A percentile compares a stretch with the other conserved stretches of the same genome.
phyloP scores from a whole-genome alignment of 23 red algal genomes.

The Gracilariopsis chorda region DNA sequence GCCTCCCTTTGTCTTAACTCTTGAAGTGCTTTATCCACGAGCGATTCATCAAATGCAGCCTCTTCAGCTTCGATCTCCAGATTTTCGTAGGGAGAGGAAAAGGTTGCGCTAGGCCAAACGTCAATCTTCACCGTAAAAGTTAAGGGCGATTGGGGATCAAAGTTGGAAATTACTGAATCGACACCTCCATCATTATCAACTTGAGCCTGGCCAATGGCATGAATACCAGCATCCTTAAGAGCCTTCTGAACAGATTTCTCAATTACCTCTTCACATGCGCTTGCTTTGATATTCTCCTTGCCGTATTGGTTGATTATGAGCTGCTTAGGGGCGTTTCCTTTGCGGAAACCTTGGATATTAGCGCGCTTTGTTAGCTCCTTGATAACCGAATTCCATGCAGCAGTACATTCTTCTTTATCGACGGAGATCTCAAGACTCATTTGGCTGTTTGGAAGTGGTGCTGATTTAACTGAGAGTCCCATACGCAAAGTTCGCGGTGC shows the following conservation, averaged over 20 bases:
- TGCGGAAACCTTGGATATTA: conserved; percentile 86
- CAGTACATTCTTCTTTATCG: conserved; percentile 51
- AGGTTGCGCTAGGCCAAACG: conserved; percentile 83
- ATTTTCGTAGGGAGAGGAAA: conserved; percentile 72
- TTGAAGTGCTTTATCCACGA: conserved; percentile 83
- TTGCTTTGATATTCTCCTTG: conserved; percentile 60
- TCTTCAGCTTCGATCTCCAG: conserved; percentile 62
- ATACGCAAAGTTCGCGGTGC: neutral
- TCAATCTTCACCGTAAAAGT: conserved; percentile 95
- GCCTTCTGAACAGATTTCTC: conserved; percentile 78
- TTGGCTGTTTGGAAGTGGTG: conserved; percentile 45
- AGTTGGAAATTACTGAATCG: conserved; percentile 69
- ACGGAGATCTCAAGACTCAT: conserved; percentile 58
- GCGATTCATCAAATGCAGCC: conserved; percentile 68
- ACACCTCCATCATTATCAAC: conserved; percentile 64
- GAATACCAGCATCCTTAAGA: conserved; percentile 55
- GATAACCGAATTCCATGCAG: conserved; percentile 63
- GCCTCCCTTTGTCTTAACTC: conserved; percentile 72
- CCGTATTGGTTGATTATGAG: conserved; percentile 91
- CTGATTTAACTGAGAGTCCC: conserved; percentile 47
- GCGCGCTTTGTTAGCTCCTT: conserved; percentile 63
- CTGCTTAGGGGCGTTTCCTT: conserved; percentile 83
- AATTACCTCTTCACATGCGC: conserved; percentile 84
- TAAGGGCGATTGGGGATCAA: conserved; percentile 52
- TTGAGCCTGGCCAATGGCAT: conserved; percentile 71